phyloP scores from a whole-genome alignment of 495 filamentous ascomycete species.

The Thozetella sp. region DNA sequence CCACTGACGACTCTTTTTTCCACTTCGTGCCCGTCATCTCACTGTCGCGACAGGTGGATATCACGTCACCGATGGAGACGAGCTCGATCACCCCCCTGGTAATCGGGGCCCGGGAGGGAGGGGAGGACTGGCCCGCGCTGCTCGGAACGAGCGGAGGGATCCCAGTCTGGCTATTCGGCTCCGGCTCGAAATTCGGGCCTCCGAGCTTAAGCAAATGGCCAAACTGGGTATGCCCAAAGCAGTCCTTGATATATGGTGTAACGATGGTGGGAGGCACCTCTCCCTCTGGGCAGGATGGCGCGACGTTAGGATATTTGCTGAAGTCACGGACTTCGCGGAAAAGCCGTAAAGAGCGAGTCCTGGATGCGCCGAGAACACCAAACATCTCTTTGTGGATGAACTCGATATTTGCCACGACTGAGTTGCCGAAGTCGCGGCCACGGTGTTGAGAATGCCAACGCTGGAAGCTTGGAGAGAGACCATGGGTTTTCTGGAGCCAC shows the following conservation, averaged over 20 bases:
- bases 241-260: conserved; percentile 65
- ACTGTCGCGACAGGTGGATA: conserved; percentile 41
- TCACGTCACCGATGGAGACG: conserved; percentile 37
- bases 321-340: conserved; percentile 38
- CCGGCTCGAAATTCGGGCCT: conserved; percentile 1
- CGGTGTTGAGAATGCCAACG: conserved; percentile 51
- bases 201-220: conserved; percentile 41
- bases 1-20: conserved; percentile 43
- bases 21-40: conserved; percentile 51
- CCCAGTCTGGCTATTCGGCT: neutral
- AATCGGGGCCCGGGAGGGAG: neutral
- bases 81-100: conserved; percentile 5
- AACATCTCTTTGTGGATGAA: conserved; percentile 67
- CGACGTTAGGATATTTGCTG: conserved; percentile 14
- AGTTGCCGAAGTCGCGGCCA: conserved; percentile 56
- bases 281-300: conserved; percentile 15
- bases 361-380: conserved; percentile 25
- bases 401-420: conserved; percentile 53
- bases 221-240: conserved; percentile 65
- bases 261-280: conserved; percentile 54
- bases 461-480: conserved; percentile 28
- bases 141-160: neutral
- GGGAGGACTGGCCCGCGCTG: neutral
- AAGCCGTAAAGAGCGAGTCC: conserved; percentile 33
- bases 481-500: conserved; percentile 53